phyloP scores from a whole-genome alignment of 768 basidiomycete genomes.

The Filobasidium wieringae region DNA sequence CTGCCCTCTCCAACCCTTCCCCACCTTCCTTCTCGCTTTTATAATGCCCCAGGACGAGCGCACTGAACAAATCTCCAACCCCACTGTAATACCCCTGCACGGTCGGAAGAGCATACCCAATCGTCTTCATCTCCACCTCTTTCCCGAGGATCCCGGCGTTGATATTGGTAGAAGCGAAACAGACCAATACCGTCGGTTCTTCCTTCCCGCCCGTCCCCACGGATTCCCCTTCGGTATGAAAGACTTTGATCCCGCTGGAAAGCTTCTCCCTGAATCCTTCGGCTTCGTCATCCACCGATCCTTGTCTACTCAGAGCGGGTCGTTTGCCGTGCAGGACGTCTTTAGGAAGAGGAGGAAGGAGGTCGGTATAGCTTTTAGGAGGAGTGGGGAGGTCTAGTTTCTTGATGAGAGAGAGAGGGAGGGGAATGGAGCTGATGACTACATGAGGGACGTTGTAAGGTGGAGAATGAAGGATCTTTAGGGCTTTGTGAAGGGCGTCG shows the following conservation, averaged over 20 bases:
- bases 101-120: constrained; percentile 61
- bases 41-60: constrained; percentile 76
- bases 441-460: constrained; percentile 65
- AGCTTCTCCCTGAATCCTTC: constrained; percentile 1
- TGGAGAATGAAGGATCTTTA: constrained; percentile 61
- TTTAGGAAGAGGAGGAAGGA: constrained; percentile 17
- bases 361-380: constrained; percentile 19
- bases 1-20: constrained; percentile 13
- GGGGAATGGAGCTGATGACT: constrained; percentile 81
- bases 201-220: neutral
- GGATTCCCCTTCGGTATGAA: neutral
- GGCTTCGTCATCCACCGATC: constrained; percentile 3
- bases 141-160: constrained; percentile 14
- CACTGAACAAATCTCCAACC: constrained; percentile 92
- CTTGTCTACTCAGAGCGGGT: too few relatives aligned
- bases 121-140: constrained; percentile 44
- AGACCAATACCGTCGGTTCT: constrained; percentile 53
- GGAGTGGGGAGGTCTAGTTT: constrained; percentile 37
- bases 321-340: too few relatives aligned
- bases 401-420: constrained; percentile 48
- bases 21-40: neutral
- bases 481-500: constrained; percentile 53
- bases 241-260: neutral
- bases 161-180: constrained; percentile 55
- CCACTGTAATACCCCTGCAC: constrained; percentile 90